Conservation (phyloP, 2,329 filamentous ascomycete species). For the Pseudogymnoascus sp. region DNA sequence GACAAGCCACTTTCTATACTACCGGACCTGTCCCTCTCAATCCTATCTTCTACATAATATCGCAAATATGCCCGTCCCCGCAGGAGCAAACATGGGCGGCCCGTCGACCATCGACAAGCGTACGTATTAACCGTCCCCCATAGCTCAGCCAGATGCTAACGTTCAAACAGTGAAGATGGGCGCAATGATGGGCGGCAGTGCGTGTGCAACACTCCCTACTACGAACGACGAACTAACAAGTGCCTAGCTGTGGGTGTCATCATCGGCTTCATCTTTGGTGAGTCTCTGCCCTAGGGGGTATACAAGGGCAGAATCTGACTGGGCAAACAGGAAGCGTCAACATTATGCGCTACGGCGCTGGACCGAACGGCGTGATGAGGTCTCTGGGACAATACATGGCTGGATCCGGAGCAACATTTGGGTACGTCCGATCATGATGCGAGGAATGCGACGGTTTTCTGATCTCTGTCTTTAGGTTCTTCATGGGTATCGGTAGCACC, state of each 20-base stretch:
- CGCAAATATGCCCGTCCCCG: conserved; percentile 36
- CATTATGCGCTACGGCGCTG: conserved; percentile 91
- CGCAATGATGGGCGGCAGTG: conserved; percentile 97
- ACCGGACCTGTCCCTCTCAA: not conserved
- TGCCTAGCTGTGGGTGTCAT: conserved; percentile 78
- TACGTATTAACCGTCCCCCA: conserved; percentile 34
- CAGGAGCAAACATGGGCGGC: conserved; percentile 42
- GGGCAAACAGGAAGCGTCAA: conserved; percentile 68
- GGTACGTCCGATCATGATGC: conserved; percentile 47
- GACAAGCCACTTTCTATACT: conserved; percentile 3
- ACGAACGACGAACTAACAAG: conserved; percentile 18
- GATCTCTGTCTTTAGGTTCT: conserved; percentile 53
- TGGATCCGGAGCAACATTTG: conserved; percentile 90
- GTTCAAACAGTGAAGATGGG: conserved; percentile 80
- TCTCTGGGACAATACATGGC: conserved; percentile 96
- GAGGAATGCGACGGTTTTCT: conserved; percentile 15
- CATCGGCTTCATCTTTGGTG: conserved; percentile 97
- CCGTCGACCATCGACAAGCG: conserved; percentile 66
- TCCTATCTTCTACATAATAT: conserved; percentile 7
- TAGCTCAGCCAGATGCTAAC: conserved; percentile 16
- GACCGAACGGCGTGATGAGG: conserved; percentile 85
- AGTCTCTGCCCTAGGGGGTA: conserved; percentile 18
- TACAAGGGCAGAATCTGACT: not conserved
- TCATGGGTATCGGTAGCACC: conserved; percentile 97
- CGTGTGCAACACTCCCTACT: conserved; percentile 32